Conservation (phyloP, 192 early-diverging fungal genomes). For the Linnemannia elongata region DNA sequence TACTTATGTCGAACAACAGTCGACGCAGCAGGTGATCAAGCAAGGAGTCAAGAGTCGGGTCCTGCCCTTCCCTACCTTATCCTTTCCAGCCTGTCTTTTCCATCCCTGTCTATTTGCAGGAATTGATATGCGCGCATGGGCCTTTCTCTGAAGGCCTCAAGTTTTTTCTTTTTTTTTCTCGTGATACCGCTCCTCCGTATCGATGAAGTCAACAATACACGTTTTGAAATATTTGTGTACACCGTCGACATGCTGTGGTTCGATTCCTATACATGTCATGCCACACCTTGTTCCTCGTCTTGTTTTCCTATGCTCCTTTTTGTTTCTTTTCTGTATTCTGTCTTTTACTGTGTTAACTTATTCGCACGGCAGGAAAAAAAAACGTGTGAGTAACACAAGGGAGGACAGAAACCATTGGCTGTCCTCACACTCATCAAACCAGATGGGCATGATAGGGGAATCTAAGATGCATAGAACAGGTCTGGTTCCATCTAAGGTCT, state of each 20-base stretch:
- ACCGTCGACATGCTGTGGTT: background rate
- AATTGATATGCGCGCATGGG: background rate
- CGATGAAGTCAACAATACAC: background rate
- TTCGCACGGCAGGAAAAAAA: no score
- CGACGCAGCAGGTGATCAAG: constrained; percentile 31
- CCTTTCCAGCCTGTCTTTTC: background rate
- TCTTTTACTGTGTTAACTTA: background rate
- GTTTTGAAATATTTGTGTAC: constrained; percentile 2
- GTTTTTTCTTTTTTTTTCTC: background rate
- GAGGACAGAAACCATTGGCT: no score
- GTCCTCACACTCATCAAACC: no score
- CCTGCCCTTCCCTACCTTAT: background rate
- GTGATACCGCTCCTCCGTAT: background rate
- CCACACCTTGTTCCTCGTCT: background rate
- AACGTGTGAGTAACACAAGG: no score
- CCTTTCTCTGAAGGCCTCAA: background rate
- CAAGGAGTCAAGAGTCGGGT: background rate
- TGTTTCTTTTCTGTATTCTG: background rate
- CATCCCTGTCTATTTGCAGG: background rate
- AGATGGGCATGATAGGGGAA: no score
- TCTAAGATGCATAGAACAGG: no score
- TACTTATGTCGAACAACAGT: constrained; percentile 57
- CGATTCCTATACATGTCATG: background rate
- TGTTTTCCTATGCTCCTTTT: background rate
- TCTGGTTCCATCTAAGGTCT: no score